Percentiles rank a stretch among this genome's conserved stretches.
phyloP scores from a whole-genome alignment of 352 stramenopile species.

The Phytophthora pisi region DNA sequence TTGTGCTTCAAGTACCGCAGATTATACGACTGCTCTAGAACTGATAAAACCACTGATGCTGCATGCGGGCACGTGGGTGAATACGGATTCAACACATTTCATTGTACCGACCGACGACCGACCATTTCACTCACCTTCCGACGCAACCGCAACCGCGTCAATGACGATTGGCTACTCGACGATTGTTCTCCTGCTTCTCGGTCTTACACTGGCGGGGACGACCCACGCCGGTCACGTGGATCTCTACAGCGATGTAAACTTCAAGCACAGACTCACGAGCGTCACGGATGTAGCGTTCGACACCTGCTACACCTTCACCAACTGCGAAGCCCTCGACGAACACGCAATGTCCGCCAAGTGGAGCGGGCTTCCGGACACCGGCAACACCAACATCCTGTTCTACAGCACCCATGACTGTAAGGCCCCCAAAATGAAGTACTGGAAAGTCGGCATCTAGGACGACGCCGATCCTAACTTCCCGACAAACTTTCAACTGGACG shows the following conservation, averaged over 20 bases:
- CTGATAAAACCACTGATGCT: no score
- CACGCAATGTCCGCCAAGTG: not conserved
- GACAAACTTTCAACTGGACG: not conserved
- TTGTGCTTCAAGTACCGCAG: not conserved
- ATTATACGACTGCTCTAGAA: no score
- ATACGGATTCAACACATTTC: no score
- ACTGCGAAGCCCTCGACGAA: not conserved
- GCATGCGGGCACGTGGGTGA: no score
- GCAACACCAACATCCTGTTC: not conserved
- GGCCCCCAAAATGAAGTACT: not conserved
- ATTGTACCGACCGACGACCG: no score
- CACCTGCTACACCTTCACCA: not conserved
- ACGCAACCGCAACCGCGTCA: not conserved
- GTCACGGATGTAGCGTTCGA: not conserved
- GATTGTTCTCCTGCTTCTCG: not conserved
- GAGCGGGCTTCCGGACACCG: not conserved
- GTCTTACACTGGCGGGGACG: not conserved
- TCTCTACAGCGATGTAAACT: not conserved
- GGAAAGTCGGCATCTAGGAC: not conserved
- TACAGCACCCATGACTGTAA: not conserved
- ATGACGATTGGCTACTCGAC: not conserved
- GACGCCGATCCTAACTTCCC: not conserved
- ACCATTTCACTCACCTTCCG: not conserved
- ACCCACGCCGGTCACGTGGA: not conserved
- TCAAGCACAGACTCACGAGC: not conserved